These are phyloP conservation scores for Aethionema arabicum DNA, from an alignment of 345 rosid species.

Conservation along the genomic window DNA sequence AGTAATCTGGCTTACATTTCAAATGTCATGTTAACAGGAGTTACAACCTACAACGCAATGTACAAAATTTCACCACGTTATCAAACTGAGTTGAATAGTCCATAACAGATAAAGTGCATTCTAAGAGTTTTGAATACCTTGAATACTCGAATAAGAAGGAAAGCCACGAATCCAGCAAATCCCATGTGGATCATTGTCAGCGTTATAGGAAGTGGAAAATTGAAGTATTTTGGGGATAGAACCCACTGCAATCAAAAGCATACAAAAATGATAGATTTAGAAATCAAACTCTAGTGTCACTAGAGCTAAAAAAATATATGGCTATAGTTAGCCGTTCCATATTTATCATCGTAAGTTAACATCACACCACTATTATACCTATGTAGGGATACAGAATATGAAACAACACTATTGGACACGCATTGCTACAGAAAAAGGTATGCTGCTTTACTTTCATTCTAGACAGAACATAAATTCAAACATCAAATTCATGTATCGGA, in stretches of 20 bases:
- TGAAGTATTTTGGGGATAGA: slow-evolving; percentile 86
- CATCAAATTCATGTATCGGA: neutral
- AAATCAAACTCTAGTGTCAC: slow-evolving; percentile 3
- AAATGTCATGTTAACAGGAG: slow-evolving; percentile 95
- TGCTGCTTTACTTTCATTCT: slow-evolving; percentile 1
- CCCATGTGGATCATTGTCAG: slow-evolving; percentile 98
- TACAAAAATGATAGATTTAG: slow-evolving; percentile 1
- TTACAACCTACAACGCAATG: slow-evolving; percentile 64
- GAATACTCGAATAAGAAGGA: slow-evolving; percentile 85
- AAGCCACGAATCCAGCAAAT: slow-evolving; percentile 72
- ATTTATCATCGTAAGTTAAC: slow-evolving; percentile 3
- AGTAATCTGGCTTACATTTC: slow-evolving; percentile 64
- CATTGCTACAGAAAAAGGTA: slow-evolving; percentile 2
- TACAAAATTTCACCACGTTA: slow-evolving; percentile 17
- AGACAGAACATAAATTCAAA: slow-evolving; percentile 1
- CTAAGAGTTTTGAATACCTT: slow-evolving; percentile 52
- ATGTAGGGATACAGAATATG: neutral
- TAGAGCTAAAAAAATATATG: slow-evolving; percentile 16
- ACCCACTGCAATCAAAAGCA: slow-evolving; percentile 79
- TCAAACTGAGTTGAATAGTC: slow-evolving; percentile 10
- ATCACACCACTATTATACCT: slow-evolving; percentile 17
- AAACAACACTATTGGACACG: slow-evolving; percentile 3
- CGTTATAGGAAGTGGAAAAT: slow-evolving; percentile 85
- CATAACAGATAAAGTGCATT: slow-evolving; percentile 5
- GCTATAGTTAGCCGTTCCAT: neutral